phyloP scores from a whole-genome alignment of 352 stramenopile genomes.

The Phytophthora constricta region DNA sequence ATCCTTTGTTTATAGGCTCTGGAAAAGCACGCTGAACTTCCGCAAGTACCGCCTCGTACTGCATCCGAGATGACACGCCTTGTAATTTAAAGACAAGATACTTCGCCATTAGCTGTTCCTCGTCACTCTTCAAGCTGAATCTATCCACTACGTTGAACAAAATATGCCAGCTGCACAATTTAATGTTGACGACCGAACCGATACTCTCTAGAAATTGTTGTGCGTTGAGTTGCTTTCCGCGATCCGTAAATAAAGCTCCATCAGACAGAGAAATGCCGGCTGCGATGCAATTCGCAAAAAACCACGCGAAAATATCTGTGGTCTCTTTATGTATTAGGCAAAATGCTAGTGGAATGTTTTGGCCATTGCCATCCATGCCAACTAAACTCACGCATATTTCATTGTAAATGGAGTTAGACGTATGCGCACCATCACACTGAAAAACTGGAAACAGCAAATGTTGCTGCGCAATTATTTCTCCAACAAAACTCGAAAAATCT shows the following conservation, averaged over 20 bases:
- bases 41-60: too few species aligned
- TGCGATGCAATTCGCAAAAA: constrained; percentile 13
- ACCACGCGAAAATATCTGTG: constrained; percentile 19
- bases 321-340: constrained; percentile 12
- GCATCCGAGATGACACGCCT: too few species aligned
- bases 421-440: constrained; percentile 6
- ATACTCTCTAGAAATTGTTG: background rate
- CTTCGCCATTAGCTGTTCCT: too few species aligned
- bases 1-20: too few species aligned
- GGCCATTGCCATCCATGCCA: constrained; percentile 3
- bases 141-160: background rate
- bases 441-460: too few species aligned
- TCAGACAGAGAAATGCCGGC: constrained; percentile 8
- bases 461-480: too few species aligned
- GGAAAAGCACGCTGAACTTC: too few species aligned
- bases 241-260: constrained; percentile 1
- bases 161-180: background rate
- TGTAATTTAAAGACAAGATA: too few species aligned
- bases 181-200: background rate
- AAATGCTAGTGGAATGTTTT: constrained; percentile 2
- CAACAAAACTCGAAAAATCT: too few species aligned
- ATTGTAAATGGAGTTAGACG: constrained; percentile 12
- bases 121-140: too few species aligned
- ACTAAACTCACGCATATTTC: background rate
- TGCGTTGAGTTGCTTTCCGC: background rate